Conservation (phyloP, 1,139 yeast genomes). For the Pichia sp. region DNA sequence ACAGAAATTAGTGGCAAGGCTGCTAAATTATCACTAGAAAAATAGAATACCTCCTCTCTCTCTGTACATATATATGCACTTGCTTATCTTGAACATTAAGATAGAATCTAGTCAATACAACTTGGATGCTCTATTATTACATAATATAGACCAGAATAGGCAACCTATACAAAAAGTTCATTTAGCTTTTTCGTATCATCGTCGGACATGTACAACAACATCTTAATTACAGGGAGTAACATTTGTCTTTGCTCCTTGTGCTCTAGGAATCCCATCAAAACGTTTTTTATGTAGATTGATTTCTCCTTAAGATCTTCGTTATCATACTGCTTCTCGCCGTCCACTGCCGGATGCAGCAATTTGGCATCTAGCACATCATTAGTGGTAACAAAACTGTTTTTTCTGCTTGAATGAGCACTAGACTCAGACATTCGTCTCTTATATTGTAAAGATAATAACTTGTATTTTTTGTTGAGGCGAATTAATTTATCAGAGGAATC, state of each 20-base stretch:
- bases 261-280: conserved; percentile 80
- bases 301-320: conserved; percentile 38
- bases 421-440: conserved; percentile 32
- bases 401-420: conserved; percentile 24
- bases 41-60: no score
- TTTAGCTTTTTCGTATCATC: conserved; percentile 70
- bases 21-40: no score
- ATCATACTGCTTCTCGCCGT: conserved; percentile 3
- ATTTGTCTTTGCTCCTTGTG: conserved; percentile 87
- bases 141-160: background rate
- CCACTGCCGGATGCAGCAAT: conserved; percentile 6
- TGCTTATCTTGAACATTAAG: no score
- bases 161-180: conserved; percentile 47
- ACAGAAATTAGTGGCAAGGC: background rate
- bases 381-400: conserved; percentile 19
- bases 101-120: no score
- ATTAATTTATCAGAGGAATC: conserved; percentile 65
- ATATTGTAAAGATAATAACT: conserved; percentile 54
- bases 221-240: conserved; percentile 78
- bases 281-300: conserved; percentile 80
- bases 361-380: background rate
- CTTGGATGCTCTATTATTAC: background rate
- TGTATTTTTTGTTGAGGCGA: conserved; percentile 62
- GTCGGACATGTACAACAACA: conserved; percentile 61
- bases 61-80: background rate